Percentiles rank a stretch among this genome's conserved stretches.
Evolutionary conservation across 108 stramenopile genomes (phyloP).

Genomic region (Nitzschia palea): DNA sequence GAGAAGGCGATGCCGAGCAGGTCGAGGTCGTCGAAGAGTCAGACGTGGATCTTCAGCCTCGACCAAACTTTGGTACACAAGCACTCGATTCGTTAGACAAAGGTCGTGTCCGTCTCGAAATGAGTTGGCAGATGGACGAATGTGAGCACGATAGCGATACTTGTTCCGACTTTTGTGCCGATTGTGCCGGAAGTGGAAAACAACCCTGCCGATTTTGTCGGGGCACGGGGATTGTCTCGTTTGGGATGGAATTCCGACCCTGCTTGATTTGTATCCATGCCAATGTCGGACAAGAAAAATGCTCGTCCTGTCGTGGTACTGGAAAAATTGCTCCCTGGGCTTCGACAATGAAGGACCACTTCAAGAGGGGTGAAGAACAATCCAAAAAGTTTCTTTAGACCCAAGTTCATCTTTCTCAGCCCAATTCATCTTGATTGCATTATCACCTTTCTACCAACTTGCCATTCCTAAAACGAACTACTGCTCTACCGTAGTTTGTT

Average conservation of each 20-base stretch:
- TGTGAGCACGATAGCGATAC: constrained; percentile 17
- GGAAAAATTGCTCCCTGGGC: constrained; percentile 35
- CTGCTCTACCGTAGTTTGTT: no score
- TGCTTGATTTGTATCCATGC: constrained; percentile 22
- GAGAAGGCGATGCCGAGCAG: neutral
- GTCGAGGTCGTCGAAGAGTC: neutral
- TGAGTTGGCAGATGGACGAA: constrained; percentile 37
- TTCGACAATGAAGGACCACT: constrained; percentile 1
- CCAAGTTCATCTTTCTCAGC: no score
- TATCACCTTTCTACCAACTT: no score
- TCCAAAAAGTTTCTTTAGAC: neutral
- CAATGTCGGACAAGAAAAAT: constrained; percentile 18
- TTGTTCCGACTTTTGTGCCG: constrained; percentile 21
- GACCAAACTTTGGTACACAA: neutral
- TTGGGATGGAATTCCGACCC: constrained; percentile 6
- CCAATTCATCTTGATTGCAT: no score
- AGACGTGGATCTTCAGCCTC: constrained; percentile 8
- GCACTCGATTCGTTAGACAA: constrained; percentile 12
- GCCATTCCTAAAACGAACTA: no score
- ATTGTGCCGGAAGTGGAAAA: constrained; percentile 31
- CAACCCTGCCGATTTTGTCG: constrained; percentile 28
- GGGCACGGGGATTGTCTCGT: constrained; percentile 19
- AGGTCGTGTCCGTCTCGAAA: constrained; percentile 18
- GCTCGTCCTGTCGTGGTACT: constrained; percentile 29
- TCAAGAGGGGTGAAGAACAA: neutral